Conservation (phyloP, 805 yeast genomes). For the Ogataea kodamae region DNA sequence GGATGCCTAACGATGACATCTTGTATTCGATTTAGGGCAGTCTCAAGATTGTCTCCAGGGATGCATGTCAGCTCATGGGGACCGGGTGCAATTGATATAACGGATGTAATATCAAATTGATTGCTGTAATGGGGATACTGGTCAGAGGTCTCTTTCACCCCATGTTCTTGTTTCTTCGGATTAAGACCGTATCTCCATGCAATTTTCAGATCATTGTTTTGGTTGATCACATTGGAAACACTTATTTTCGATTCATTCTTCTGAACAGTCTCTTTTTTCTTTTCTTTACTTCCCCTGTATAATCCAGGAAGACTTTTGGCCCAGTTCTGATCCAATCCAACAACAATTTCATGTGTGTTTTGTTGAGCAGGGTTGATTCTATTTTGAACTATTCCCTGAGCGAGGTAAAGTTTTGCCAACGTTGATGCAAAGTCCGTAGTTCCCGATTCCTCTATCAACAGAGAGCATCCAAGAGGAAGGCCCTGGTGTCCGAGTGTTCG, state of each 20-base stretch:
- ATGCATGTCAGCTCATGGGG: constrained; percentile 58
- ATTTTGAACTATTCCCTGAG: constrained; percentile 73
- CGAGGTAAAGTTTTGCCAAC: constrained; percentile 61
- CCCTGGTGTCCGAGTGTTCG: constrained; percentile 77
- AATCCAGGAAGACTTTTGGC: constrained; percentile 72
- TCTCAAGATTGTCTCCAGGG: constrained; percentile 31
- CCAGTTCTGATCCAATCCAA: constrained; percentile 60
- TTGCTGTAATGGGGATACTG: constrained; percentile 53
- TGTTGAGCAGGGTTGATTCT: constrained; percentile 40
- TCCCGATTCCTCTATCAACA: constrained; percentile 77
- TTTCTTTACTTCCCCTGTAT: constrained; percentile 67
- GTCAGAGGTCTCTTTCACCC: constrained; percentile 27
- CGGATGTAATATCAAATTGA: constrained; percentile 75
- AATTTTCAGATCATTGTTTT: constrained; percentile 10
- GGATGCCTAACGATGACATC: constrained; percentile 39
- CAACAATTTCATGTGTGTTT: constrained; percentile 58
- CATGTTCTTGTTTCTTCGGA: constrained; percentile 35
- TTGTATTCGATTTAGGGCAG: constrained; percentile 41
- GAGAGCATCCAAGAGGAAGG: constrained; percentile 68
- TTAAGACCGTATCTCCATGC: constrained; percentile 84
- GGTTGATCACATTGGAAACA: constrained; percentile 59
- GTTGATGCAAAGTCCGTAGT: constrained; percentile 84
- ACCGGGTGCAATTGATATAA: constrained; percentile 63
- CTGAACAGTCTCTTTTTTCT: constrained; percentile 54
- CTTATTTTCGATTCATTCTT: constrained; percentile 61